Evolutionary conservation across 768 basidiomycete species (phyloP).

Genomic region (Hygrocybe punicea): DNA sequence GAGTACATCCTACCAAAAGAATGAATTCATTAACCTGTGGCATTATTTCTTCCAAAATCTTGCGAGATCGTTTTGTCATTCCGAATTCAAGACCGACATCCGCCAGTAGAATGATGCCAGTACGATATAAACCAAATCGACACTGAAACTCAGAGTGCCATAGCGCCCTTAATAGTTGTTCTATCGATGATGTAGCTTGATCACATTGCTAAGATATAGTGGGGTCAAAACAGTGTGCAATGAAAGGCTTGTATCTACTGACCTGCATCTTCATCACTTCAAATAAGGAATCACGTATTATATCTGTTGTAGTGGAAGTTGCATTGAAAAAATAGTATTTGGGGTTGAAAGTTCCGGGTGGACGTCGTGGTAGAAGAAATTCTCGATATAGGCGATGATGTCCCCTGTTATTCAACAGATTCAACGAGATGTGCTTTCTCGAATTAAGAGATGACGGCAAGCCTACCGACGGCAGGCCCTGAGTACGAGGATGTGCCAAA

Average conservation of each 20-base stretch:
- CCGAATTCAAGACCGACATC: constrained; percentile 77
- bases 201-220: constrained; percentile 31
- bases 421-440: background rate
- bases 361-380: constrained; percentile 57
- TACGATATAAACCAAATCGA: constrained; percentile 63
- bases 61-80: constrained; percentile 61
- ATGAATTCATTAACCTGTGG: constrained; percentile 56
- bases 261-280: constrained; percentile 49
- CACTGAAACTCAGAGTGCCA: constrained; percentile 82
- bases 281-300: constrained; percentile 44
- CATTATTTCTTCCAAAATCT: constrained; percentile 73
- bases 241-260: constrained; percentile 14
- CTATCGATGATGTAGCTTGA: constrained; percentile 59
- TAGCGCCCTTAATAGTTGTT: constrained; percentile 64
- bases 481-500: constrained; percentile 74
- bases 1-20: background rate
- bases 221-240: constrained; percentile 4
- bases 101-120: constrained; percentile 67
- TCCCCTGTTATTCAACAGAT: constrained; percentile 40
- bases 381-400: constrained; percentile 66
- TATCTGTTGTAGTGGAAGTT: constrained; percentile 37
- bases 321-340: constrained; percentile 56
- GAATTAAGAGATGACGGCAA: background rate
- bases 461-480: constrained; percentile 66
- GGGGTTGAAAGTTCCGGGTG: constrained; percentile 50